These are phyloP conservation scores for Leccinum cinnamomeum DNA, from an alignment of 1,284 basidiomycete genomes.

Conservation along the genomic window DNA sequence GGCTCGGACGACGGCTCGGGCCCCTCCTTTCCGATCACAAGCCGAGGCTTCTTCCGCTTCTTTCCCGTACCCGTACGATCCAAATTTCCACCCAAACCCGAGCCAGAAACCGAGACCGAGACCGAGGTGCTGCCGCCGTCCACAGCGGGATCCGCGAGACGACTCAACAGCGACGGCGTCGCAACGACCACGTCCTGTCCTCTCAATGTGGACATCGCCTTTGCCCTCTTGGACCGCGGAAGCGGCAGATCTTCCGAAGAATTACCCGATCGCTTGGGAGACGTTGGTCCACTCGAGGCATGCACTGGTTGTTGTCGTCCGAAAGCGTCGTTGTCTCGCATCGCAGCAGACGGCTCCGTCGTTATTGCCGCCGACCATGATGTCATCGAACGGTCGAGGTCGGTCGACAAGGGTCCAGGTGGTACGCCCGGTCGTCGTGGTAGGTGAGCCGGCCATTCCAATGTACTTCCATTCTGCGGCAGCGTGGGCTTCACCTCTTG, in stretches of 20 bases:
- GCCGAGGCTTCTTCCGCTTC: constrained; percentile 23
- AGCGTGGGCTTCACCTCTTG: constrained; percentile 14
- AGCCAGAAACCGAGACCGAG: not conserved
- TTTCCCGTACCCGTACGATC: constrained; percentile 20
- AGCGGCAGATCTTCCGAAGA: constrained; percentile 22
- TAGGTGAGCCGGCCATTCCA: constrained; percentile 31
- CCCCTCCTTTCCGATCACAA: constrained; percentile 12
- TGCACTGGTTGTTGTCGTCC: not conserved
- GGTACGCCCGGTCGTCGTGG: constrained; percentile 26
- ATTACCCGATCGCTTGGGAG: constrained; percentile 26
- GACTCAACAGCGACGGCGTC: constrained; percentile 32
- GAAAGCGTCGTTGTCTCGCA: constrained; percentile 19
- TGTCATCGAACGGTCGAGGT: constrained; percentile 18
- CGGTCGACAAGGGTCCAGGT: constrained; percentile 10
- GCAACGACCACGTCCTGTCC: constrained; percentile 19
- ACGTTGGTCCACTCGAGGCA: constrained; percentile 7
- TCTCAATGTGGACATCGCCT: constrained; percentile 11
- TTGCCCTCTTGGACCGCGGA: constrained; percentile 25
- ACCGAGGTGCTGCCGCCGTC: constrained; percentile 10
- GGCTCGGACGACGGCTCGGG: constrained; percentile 24
- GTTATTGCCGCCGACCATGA: constrained; percentile 8
- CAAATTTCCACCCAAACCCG: constrained; percentile 7
- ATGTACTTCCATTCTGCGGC: constrained; percentile 18
- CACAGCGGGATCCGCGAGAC: constrained; percentile 30
- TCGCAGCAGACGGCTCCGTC: constrained; percentile 8